These are phyloP conservation scores for Oehlia diaphana DNA, from an alignment of 192 early-diverging fungal species.

Conservation along the genomic window DNA sequence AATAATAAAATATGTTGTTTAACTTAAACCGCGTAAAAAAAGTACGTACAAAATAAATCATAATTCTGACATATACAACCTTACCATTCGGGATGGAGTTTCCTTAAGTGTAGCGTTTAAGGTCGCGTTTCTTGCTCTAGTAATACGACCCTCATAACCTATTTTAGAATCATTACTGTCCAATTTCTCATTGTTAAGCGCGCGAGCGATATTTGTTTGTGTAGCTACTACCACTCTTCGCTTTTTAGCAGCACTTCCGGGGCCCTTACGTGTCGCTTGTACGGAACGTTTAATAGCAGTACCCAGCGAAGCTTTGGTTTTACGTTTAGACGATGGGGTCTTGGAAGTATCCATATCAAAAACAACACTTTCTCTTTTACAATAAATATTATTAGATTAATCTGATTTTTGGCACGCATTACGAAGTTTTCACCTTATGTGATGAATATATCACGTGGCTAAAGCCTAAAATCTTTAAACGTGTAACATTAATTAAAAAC, in stretches of 20 bases:
- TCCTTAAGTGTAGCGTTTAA: background rate
- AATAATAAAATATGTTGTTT: background rate
- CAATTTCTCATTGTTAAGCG: background rate
- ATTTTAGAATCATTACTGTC: background rate
- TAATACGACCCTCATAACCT: background rate
- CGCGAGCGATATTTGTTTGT: background rate
- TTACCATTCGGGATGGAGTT: slow-evolving; percentile 20
- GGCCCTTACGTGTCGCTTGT: background rate
- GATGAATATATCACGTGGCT: no score
- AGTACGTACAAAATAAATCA: background rate
- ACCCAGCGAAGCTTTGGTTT: background rate
- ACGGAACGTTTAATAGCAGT: background rate
- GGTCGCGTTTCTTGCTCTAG: background rate
- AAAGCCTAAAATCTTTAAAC: no score
- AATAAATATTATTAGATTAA: no score
- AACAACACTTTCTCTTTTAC: background rate
- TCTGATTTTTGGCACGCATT: no score
- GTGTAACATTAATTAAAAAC: no score
- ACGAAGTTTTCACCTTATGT: no score
- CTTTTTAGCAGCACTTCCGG: slow-evolving; percentile 5
- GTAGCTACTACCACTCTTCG: slow-evolving; percentile 1
- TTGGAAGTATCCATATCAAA: background rate
- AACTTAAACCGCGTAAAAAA: background rate
- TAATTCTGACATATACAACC: background rate
- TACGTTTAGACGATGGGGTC: background rate